Evolutionary conservation across 345 rosid genomes (phyloP), one percentile per base, ranked within the genome.

Genomic region (Euphorbia peplus): DNA sequence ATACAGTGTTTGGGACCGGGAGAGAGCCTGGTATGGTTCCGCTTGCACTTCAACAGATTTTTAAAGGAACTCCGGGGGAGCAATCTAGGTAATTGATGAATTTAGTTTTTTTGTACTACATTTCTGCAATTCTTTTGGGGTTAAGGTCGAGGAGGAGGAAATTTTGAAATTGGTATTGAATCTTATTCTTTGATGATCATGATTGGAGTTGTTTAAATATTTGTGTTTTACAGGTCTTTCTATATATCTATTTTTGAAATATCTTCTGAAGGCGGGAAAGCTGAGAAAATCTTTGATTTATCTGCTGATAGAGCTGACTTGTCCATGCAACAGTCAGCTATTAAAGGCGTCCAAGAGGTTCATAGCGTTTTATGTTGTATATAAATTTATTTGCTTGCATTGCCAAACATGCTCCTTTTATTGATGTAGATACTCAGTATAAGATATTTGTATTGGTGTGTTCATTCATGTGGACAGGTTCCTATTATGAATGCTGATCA

Each of bases 11-110:
- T 35, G 97, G 97, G 53, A 82, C 68, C 69, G 76, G 83, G 0
- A 79, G 81, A 73, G 84, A 91, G 37, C 97, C 96, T 16, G 98
- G 98, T 19, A 83, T 91, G 83, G 89, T 93, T 55, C 88, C 92
- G 2, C 87, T 82, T 41, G 83, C 84, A 0, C 84, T 93, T 50
- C 72, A 81, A 68, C 81, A 82, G 22, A 83, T 93, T 73, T 89
- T 93, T 76, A 79, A 66, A 19, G 72, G 61, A 63, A 60, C 14
- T 0, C 47, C 68, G 39, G 75, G 41, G 19, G 29, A 37, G 25
- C 73, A 74, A 19, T 64, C 72, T n/a, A 86, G 97, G 98, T 88
- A 76, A 64, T 64, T 53, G 32, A 15, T 16, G 4, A 29, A 60
- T 21, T 67, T 25, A 3, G n/a, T 6, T 35, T 16, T 54, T 16